These are phyloP conservation scores for Nemania sp. DNA, from an alignment of 2,329 filamentous ascomycete species.

Conservation along the genomic window DNA sequence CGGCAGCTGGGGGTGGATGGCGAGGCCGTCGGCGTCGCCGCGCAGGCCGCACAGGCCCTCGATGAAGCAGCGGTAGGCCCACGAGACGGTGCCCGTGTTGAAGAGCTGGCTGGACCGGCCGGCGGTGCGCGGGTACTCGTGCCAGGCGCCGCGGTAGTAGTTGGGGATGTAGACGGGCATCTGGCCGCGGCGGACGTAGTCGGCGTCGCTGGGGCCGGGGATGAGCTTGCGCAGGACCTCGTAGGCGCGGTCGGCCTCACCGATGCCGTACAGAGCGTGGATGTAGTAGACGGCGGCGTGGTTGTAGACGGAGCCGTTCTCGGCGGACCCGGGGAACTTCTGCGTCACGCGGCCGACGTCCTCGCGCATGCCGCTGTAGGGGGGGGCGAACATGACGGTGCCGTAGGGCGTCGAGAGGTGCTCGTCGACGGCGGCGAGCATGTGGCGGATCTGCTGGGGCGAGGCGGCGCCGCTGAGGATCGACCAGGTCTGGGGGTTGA, in stretches of 20 bases:
- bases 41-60: constrained; percentile 59
- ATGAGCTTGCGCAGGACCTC: constrained; percentile 57
- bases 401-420: constrained; percentile 60
- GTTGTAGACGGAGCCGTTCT: constrained; percentile 63
- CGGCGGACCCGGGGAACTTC: constrained; percentile 61
- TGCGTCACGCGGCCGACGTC: constrained; percentile 63
- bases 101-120: constrained; percentile 61
- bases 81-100: constrained; percentile 62
- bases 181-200: constrained; percentile 58
- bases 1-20: constrained; percentile 56
- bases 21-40: constrained; percentile 53
- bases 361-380: constrained; percentile 60
- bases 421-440: constrained; percentile 54
- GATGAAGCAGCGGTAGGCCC: constrained; percentile 60
- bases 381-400: constrained; percentile 59
- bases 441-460: constrained; percentile 47
- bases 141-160: constrained; percentile 60
- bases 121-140: constrained; percentile 54
- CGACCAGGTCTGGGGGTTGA: constrained; percentile 61
- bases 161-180: constrained; percentile 62
- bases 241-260: constrained; percentile 55
- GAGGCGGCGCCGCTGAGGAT: constrained; percentile 58
- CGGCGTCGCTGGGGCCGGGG: constrained; percentile 55
- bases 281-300: constrained; percentile 61
- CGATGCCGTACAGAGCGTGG: constrained; percentile 56